Evolutionary conservation across 352 stramenopile species (phyloP).

Genomic region (Phytopythium cucurbitacearum): DNA sequence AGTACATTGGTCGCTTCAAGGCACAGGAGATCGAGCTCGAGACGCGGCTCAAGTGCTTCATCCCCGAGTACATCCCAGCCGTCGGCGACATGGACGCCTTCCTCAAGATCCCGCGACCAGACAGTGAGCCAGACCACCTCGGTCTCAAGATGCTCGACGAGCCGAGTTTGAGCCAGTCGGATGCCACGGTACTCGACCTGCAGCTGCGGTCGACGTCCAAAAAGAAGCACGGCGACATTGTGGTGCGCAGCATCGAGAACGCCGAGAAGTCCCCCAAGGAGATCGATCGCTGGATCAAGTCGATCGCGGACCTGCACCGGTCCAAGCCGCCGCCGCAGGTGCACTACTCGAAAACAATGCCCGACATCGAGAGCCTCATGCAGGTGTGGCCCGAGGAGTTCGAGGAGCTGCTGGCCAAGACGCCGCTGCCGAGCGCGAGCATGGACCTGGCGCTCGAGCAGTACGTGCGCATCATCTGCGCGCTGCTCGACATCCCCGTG

Average conservation of each 20-base stretch:
- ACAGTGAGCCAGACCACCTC: slow-evolving; percentile 86
- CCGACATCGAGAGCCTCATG: slow-evolving; percentile 94
- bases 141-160: slow-evolving; percentile 94
- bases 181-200: slow-evolving; percentile 93
- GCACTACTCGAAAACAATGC: slow-evolving; percentile 93
- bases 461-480: slow-evolving; percentile 90
- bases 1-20: slow-evolving; percentile 94
- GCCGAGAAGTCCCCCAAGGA: slow-evolving; percentile 90
- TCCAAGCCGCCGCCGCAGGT: slow-evolving; percentile 91
- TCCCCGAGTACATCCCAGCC: slow-evolving; percentile 95
- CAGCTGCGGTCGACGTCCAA: slow-evolving; percentile 94
- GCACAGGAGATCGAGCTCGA: slow-evolving; percentile 94
- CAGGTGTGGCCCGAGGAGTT: slow-evolving; percentile 89
- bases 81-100: slow-evolving; percentile 96
- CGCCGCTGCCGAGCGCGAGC: slow-evolving; percentile 64
- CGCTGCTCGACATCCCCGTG: slow-evolving; percentile 93
- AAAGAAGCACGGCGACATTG: slow-evolving; percentile 90
- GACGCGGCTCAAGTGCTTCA: slow-evolving; percentile 94
- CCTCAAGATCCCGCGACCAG: slow-evolving; percentile 93
- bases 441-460: slow-evolving; percentile 93
- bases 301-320: slow-evolving; percentile 92
- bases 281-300: slow-evolving; percentile 95
- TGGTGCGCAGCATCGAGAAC: slow-evolving; percentile 94
- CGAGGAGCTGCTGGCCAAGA: slow-evolving; percentile 73
- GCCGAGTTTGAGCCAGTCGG: slow-evolving; percentile 88